phyloP scores from a whole-genome alignment of 805 yeast genomes.

The Schizosaccharomyces osmophilus region DNA sequence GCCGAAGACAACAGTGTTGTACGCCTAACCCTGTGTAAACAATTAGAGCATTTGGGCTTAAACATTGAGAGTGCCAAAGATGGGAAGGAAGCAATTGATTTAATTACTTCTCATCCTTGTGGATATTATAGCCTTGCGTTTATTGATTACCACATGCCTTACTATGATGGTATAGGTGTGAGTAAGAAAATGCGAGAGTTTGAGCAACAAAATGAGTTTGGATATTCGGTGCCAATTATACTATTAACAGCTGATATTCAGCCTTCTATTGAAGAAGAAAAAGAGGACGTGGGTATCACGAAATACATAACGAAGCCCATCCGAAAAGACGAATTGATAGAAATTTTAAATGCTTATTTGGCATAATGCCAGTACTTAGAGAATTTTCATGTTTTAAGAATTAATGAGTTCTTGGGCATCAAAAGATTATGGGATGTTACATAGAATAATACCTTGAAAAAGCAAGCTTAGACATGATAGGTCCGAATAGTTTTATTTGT shows the following conservation, averaged over 20 bases:
- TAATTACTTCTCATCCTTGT: background rate
- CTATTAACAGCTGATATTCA: constrained; percentile 2
- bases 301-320: no score
- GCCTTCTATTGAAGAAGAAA: background rate
- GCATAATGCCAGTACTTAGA: no score
- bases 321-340: no score
- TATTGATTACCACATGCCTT: constrained; percentile 1
- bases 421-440: no score
- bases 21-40: background rate
- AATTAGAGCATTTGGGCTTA: background rate
- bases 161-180: background rate
- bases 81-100: background rate
- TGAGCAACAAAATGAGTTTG: background rate
- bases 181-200: background rate
- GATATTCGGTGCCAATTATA: background rate
- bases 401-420: no score
- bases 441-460: no score
- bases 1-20: constrained; percentile 1
- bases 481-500: no score
- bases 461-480: no score
- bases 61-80: background rate
- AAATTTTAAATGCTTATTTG: no score
- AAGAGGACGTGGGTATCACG: background rate
- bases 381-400: no score
- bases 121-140: background rate